These are phyloP conservation scores for Gnetum montanum DNA, from an alignment of 75 land plant genomes.

Conservation along the genomic window DNA sequence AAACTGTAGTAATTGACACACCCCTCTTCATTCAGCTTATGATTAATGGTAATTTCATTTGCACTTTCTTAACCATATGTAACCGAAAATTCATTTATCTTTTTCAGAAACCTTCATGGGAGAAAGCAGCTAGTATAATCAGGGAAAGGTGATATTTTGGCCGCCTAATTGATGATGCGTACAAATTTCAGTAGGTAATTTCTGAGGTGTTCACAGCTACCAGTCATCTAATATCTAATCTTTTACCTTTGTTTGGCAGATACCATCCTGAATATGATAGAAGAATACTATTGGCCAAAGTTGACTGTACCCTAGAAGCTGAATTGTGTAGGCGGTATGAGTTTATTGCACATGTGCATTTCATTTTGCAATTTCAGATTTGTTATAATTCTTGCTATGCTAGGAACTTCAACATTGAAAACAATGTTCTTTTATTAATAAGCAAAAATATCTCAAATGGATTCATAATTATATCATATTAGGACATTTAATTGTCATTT, in stretches of 20 bases:
- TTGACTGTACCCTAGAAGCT: slow-evolving; percentile 75
- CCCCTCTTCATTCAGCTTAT: neutral
- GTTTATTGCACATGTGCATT: no score
- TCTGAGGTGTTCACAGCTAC: no score
- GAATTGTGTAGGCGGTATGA: slow-evolving; percentile 85
- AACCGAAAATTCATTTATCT: neutral
- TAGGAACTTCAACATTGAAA: no score
- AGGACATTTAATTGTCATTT: no score
- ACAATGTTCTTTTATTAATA: no score
- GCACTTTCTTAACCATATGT: neutral
- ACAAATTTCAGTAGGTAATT: no score
- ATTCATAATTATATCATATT: no score
- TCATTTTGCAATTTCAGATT: neutral
- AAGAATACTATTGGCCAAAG: slow-evolving; percentile 79
- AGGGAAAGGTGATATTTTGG: slow-evolving; percentile 45
- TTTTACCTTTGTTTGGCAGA: slow-evolving; percentile 24
- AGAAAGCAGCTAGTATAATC: slow-evolving; percentile 83
- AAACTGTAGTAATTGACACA: neutral
- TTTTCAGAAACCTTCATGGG: slow-evolving; percentile 98
- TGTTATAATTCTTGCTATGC: slow-evolving; percentile 2
- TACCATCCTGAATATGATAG: slow-evolving; percentile 90
- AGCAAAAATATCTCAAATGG: no score
- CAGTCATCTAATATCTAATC: neutral
- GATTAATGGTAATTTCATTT: neutral
- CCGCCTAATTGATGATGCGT: neutral